phyloP scores from a whole-genome alignment of 2,329 filamentous ascomycete genomes.

The Nothophoma quercina region DNA sequence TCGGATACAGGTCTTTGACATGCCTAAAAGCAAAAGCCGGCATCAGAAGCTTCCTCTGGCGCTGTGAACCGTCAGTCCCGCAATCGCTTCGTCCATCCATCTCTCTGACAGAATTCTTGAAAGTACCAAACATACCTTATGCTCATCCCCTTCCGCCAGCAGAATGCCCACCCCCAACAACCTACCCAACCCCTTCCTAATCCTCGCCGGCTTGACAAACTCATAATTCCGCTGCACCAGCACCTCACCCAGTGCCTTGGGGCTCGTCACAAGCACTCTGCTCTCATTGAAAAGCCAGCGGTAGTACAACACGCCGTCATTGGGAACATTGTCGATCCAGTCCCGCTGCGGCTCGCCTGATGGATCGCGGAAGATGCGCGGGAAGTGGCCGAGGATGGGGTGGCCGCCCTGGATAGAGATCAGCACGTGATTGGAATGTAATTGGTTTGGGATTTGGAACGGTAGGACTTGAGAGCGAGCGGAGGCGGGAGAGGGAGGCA shows the following conservation, averaged over 20 bases:
- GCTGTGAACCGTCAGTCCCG: conserved; percentile 29
- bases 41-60: conserved; percentile 58
- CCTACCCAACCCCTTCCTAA: conserved; percentile 64
- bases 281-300: conserved; percentile 57
- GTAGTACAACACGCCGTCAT: conserved; percentile 64
- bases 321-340: conserved; percentile 62
- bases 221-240: conserved; percentile 60
- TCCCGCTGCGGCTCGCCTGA: conserved; percentile 55
- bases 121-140: conserved; percentile 65
- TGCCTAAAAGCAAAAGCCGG: conserved; percentile 61
- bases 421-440: no score
- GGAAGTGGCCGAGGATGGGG: conserved; percentile 54
- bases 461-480: no score
- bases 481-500: conserved; percentile 28
- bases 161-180: conserved; percentile 76
- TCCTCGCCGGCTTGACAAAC: conserved; percentile 56
- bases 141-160: conserved; percentile 88
- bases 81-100: no score
- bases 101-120: background rate
- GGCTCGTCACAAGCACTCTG: conserved; percentile 54
- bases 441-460: no score
- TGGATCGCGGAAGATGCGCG: conserved; percentile 51
- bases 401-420: conserved; percentile 16
- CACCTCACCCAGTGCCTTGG: conserved; percentile 59
- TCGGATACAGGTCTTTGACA: conserved; percentile 58